Evolutionary conservation across 305 asterid genomes (phyloP).

Genomic region (Solanum hybrid): DNA sequence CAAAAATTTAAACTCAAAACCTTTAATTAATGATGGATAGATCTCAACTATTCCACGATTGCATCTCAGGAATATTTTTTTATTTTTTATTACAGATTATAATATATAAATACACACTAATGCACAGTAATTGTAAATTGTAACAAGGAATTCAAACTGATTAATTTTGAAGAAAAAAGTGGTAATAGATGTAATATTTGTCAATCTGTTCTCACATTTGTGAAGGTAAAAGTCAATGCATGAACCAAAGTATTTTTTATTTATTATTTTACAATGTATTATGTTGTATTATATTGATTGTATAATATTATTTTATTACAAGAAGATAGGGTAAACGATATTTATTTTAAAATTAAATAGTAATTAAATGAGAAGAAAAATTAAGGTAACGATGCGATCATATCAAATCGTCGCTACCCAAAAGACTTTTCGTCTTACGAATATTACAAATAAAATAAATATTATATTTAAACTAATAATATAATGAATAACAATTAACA

Average conservation of each 20-base stretch:
- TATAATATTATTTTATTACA: not conserved
- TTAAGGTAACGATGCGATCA: too few relatives aligned
- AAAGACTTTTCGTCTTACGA: too few relatives aligned
- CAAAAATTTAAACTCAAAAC: fast-evolving
- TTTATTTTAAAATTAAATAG: too few relatives aligned
- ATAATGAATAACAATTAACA: not conserved
- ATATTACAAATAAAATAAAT: too few relatives aligned
- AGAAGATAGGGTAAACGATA: too few relatives aligned
- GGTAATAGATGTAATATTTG: not conserved
- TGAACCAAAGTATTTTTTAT: not conserved
- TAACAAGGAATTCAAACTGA: not conserved
- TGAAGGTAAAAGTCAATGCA: not conserved
- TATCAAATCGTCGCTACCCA: too few relatives aligned
- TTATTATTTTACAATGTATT: not conserved
- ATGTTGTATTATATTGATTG: not conserved
- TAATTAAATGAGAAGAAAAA: too few relatives aligned
- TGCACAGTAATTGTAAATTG: not conserved
- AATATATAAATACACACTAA: not conserved
- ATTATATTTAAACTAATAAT: too few relatives aligned
- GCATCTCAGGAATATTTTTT: too few relatives aligned
- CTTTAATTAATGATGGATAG: too few relatives aligned
- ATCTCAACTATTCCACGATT: too few relatives aligned
- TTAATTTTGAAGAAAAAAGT: not conserved
- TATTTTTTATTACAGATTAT: not conserved
- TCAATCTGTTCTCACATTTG: not conserved